Percentiles rank a stretch among this genome's conserved stretches.
Evolutionary conservation across 164 flowering plant genomes (phyloP).

Genomic region (Saururus chinensis): DNA sequence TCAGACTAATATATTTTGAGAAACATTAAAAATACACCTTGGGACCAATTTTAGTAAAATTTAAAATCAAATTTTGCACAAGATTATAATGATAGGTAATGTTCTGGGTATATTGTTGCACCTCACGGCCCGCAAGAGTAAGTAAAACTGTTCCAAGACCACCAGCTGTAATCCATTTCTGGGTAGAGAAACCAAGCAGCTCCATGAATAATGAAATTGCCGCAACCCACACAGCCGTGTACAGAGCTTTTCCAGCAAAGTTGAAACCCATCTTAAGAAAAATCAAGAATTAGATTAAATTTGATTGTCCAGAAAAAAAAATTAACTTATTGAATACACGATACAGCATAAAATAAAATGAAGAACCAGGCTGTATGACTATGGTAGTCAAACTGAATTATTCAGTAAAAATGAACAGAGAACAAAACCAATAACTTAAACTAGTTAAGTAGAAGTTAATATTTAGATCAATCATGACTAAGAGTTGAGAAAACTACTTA

Average conservation of each 20-base stretch:
- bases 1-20: not conserved
- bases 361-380: too few species aligned
- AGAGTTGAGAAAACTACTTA: too few species aligned
- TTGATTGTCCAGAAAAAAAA: not conserved
- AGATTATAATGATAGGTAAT: not conserved
- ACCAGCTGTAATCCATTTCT: slow-evolving; percentile 98
- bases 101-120: slow-evolving; percentile 12
- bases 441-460: too few species aligned
- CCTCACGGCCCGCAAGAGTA: slow-evolving; percentile 99
- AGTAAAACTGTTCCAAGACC: slow-evolving; percentile 96
- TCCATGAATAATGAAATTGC: slow-evolving; percentile 94
- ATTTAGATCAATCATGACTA: too few species aligned
- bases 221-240: slow-evolving; percentile 89
- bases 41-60: too few species aligned
- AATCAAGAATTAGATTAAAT: not conserved
- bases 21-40: too few species aligned
- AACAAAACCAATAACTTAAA: too few species aligned
- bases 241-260: slow-evolving; percentile 86
- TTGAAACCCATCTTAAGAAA: slow-evolving; percentile 80
- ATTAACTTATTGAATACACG: too few species aligned
- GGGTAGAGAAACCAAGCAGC: slow-evolving; percentile 91
- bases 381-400: too few species aligned
- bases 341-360: too few species aligned
- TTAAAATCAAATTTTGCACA: too few species aligned
- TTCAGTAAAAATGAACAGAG: too few species aligned